phyloP scores from a whole-genome alignment of 495 filamentous ascomycete genomes.

The Penicillium chermesinum region DNA sequence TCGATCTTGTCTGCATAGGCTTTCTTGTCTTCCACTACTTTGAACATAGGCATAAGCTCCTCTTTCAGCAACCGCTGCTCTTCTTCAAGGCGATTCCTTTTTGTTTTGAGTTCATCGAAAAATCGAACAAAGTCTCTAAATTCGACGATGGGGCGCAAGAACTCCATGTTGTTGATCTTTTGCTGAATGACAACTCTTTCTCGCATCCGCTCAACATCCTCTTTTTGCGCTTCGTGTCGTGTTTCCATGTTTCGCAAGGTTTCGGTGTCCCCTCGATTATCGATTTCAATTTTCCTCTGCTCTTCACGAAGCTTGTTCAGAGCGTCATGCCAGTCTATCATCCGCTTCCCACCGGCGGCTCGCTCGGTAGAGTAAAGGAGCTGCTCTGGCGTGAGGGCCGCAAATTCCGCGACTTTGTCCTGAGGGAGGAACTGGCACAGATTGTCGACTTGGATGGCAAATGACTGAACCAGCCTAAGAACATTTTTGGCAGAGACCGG shows the following conservation, averaged over 20 bases:
- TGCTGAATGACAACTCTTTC: conserved; percentile 65
- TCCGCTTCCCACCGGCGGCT: conserved; percentile 75
- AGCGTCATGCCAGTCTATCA: conserved; percentile 71
- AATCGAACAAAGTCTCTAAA: conserved; percentile 45
- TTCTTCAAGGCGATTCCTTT: conserved; percentile 42
- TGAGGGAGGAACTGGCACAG: conserved; percentile 97
- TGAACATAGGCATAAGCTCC: conserved; percentile 55
- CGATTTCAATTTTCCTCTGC: conserved; percentile 59
- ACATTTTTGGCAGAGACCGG: conserved; percentile 54
- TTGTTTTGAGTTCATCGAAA: conserved; percentile 41
- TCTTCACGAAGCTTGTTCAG: conserved; percentile 64
- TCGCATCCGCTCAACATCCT: conserved; percentile 76
- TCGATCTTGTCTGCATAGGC: conserved; percentile 49
- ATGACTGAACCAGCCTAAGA: conserved; percentile 55
- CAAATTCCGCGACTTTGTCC: conserved; percentile 93
- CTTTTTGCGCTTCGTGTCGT: conserved; percentile 71
- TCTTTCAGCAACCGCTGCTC: conserved; percentile 47
- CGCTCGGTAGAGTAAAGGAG: conserved; percentile 78
- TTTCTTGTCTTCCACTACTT: conserved; percentile 64
- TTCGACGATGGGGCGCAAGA: conserved; percentile 56
- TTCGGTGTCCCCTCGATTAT: conserved; percentile 55
- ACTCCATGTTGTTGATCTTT: conserved; percentile 62
- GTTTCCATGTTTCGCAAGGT: conserved; percentile 59
- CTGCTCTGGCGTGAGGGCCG: conserved; percentile 77
- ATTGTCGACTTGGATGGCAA: conserved; percentile 93